Evolutionary conservation across 2,329 filamentous ascomycete species (phyloP), one percentile per base, ranked within the genome.

Genomic region (Fusarium sp.): DNA sequence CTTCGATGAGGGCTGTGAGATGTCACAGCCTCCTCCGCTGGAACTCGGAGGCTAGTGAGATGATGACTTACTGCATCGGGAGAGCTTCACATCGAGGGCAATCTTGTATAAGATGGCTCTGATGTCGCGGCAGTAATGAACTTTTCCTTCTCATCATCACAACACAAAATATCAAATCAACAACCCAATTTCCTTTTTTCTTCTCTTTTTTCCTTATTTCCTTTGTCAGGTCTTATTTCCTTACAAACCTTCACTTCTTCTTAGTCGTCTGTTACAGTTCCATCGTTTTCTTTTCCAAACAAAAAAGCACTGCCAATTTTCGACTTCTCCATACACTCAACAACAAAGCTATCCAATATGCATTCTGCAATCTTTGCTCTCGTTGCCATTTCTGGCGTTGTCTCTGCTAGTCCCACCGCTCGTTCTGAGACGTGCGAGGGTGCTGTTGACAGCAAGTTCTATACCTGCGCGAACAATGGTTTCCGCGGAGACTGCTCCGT

Each of bases 171-270:
- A 56, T 43, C 59, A 67, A 49, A 53, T 48, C 52, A 69, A 55
- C 43, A 46, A 53, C 31, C 42, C 43, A 41, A 15, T 20, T 37
- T 23, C 39, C 24, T 37, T 33, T 49, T 44, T 54, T 11, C 54
- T 56, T 56, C 44, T 33, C 20, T 50, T 48, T 38, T 63, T 63
- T 59, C 46, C 56, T 68, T 50, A 56, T 69, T 67, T 68, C 66
- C 57, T 69, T 70, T 67, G 66, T 70, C 38, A 44, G 41, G 52
- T 70, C 18, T 53, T 55, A 63, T 69, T 70, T 68, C 57, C 66
- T 69, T 63, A 21, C 66, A 43, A 63, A 69, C 66, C 20, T 56
- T 69, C 66, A 33, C 66, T 69, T 64, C 42, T 52, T 63, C 15
- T 68, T 57, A 68, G 42, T 53, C 67, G 18, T 55, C 33, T 53